Evolutionary conservation across 441 rosid genomes (phyloP).

Genomic region (Corymbia citriodora): DNA sequence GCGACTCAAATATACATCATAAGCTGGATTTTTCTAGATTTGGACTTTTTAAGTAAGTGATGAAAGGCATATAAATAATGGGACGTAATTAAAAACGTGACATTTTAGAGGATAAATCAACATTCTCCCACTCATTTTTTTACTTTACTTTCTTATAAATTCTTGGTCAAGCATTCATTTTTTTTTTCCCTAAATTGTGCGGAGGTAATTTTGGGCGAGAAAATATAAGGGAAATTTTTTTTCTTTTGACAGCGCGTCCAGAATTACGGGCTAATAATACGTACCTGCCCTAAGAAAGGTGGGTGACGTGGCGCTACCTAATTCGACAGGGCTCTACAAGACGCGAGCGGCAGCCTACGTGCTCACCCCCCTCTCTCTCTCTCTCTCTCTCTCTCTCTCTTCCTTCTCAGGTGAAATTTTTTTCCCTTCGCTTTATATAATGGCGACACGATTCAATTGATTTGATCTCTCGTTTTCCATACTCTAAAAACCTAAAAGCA

Average conservation of each 20-base stretch:
- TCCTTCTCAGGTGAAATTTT: neutral
- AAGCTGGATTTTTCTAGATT: neutral
- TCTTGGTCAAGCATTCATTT: neutral
- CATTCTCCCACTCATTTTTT: neutral
- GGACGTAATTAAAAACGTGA: accelerated
- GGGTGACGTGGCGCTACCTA: neutral
- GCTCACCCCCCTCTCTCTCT: neutral
- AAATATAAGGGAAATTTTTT: neutral
- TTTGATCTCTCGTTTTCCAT: neutral
- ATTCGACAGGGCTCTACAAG: neutral
- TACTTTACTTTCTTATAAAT: neutral
- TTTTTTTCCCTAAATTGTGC: neutral
- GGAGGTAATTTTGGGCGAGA: neutral
- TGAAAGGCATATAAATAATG: neutral
- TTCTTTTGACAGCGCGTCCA: neutral
- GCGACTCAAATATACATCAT: too few species aligned
- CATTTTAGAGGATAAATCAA: neutral
- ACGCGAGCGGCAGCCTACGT: neutral
- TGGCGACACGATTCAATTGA: neutral
- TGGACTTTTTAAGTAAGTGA: too few species aligned
- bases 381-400: neutral
- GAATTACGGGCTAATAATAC: neutral
- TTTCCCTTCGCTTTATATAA: neutral
- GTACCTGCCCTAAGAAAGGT: neutral
- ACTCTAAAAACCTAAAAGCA: neutral